Evolutionary conservation across 768 basidiomycete genomes (phyloP), one percentile per base, ranked within the genome.

Genomic region (Boletus sensibilis): DNA sequence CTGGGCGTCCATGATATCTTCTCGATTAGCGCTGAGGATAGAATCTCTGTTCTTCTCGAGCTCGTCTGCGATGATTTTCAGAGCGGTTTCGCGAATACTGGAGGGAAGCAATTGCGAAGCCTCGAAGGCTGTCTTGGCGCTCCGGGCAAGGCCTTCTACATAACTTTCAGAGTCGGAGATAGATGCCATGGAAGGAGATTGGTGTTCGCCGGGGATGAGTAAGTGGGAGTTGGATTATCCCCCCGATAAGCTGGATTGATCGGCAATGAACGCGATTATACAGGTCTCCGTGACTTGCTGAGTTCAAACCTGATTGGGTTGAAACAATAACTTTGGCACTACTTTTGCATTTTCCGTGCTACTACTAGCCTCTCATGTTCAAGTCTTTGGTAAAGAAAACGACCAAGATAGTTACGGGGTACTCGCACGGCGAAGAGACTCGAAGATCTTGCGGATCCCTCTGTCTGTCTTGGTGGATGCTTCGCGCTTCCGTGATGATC

Each of bases 121-220:
- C 64, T 94, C 87, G 67, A 96, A 99, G 0, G 96, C 92, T 9
- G 73, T 68, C 68, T 93, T 92, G 23, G 94, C 93, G 2, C 82
- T 78, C 66, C 78, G 81, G 14, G 96, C 97, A 55, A 98, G 87
- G 16, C 70, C 73, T 68, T 79, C 75, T n/a, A 78, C 81, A 44
- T 63, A 52, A 25, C 23, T 60, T 49, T 63, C 49, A 18, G 67
- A 47, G 33, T 45, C 53, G 43, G 59, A 50, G 34, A 61, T 43
- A 1, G 56, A 53, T 23, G 61, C 11, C 55, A 67, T 67, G 45
- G 27, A 43, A 47, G 20, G 25, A 45, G 27, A 3, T 25, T 8
- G 18, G 31, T 23, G 12, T 49, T 38, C 31, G 20, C 45, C 13
- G 27, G 44, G n/a, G 44, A 29, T 29, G 27, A 25, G 25, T 25